A percentile compares a stretch with the other conserved stretches of the same genome.
Conservation (phyloP, 768 basidiomycete genomes). For the Rhizopogon salebrosus region DNA sequence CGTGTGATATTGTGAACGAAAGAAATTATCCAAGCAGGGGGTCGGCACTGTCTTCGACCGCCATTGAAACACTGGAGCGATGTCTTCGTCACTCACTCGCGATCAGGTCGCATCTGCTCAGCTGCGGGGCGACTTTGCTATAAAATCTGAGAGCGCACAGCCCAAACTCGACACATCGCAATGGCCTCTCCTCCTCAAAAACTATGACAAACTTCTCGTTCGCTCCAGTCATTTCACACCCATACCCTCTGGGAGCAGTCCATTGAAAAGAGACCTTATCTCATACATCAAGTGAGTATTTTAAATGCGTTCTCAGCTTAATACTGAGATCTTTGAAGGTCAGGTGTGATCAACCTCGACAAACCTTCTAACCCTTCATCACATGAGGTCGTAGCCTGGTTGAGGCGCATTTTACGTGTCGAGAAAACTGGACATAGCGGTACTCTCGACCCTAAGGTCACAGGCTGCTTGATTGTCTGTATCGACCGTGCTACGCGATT, state of each 20-base stretch:
- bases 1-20: constrained; percentile 13
- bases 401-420: constrained; percentile 91
- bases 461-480: constrained; percentile 97
- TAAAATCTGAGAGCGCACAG: constrained; percentile 70
- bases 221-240: constrained; percentile 98
- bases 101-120: constrained; percentile 73
- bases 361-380: constrained; percentile 99
- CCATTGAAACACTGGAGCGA: neutral
- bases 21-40: neutral
- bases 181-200: constrained; percentile 97
- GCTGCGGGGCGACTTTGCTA: constrained; percentile 68
- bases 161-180: constrained; percentile 90
- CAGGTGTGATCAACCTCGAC: constrained; percentile 98
- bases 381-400: constrained; percentile 99
- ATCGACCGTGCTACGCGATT: constrained; percentile 97
- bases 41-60: neutral
- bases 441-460: constrained; percentile 98
- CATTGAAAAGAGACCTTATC: constrained; percentile 89
- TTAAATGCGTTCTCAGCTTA: neutral
- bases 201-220: constrained; percentile 94
- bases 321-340: constrained; percentile 42
- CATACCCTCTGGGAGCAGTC: constrained; percentile 89
- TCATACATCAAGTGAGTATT: constrained; percentile 80
- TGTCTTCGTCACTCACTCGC: constrained; percentile 39
- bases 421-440: constrained; percentile 99